Evolutionary conservation across 1,284 basidiomycete genomes (phyloP).

Genomic region (Xanthoconium separans): DNA sequence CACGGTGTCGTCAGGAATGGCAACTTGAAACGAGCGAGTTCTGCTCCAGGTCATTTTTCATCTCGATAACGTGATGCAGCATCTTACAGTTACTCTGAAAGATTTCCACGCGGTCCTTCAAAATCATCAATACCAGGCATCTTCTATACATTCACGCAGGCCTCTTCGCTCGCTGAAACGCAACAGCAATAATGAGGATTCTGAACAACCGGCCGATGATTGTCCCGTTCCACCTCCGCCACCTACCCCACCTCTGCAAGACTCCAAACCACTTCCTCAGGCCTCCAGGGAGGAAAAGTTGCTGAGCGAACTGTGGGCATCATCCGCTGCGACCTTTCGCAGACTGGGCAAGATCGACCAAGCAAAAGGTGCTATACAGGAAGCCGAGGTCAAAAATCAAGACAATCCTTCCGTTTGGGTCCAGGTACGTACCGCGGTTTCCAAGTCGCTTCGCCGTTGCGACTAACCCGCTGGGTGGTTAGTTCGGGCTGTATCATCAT

Average conservation of each 20-base stretch:
- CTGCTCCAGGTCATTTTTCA: conserved; percentile 57
- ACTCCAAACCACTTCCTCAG: conserved; percentile 40
- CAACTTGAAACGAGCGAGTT: conserved; percentile 54
- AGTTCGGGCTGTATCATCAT: conserved; percentile 79
- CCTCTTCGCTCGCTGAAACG: conserved; percentile 52
- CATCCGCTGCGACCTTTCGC: conserved; percentile 92
- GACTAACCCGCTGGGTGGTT: background rate
- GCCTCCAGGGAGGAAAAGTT: conserved; percentile 67
- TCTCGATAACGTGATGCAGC: background rate
- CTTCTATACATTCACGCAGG: conserved; percentile 82
- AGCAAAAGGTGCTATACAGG: conserved; percentile 87
- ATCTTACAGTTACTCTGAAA: conserved; percentile 24
- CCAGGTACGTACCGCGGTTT: conserved; percentile 56
- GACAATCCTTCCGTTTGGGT: conserved; percentile 92
- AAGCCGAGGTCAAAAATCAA: conserved; percentile 90
- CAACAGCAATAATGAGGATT: conserved; percentile 29
- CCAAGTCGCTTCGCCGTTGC: background rate
- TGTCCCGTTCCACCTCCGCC: conserved; percentile 45
- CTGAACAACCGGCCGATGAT: conserved; percentile 34
- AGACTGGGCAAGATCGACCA: conserved; percentile 88
- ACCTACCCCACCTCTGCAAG: conserved; percentile 29
- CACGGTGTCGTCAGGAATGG: conserved; percentile 60
- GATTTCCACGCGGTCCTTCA: conserved; percentile 66
- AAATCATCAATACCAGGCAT: conserved; percentile 73
- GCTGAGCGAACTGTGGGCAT: conserved; percentile 89